A percentile compares a stretch with the other conserved stretches of the same genome.
Conservation (phyloP, 179 eudicot species). For the Silene noctiflora region DNA sequence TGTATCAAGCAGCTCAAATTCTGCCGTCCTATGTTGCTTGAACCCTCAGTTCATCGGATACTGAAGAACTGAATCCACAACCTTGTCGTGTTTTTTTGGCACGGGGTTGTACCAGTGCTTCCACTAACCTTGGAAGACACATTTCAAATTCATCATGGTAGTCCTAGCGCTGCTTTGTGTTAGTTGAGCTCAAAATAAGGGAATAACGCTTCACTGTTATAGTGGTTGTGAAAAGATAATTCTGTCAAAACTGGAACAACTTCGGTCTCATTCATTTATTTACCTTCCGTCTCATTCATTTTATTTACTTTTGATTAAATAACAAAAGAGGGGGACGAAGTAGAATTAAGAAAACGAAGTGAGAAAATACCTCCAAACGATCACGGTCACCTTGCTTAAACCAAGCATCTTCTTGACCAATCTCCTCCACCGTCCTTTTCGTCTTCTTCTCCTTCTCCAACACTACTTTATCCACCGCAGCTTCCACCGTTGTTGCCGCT, state of each 20-base stretch:
- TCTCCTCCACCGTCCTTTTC: constrained; percentile 76
- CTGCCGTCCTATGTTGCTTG: neutral
- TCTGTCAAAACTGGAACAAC: too few relatives aligned
- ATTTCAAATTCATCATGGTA: too few relatives aligned
- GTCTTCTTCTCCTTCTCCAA: constrained; percentile 24
- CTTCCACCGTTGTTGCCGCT: constrained; percentile 15
- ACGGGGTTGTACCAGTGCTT: too few relatives aligned
- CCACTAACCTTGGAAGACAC: neutral
- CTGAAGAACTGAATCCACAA: neutral
- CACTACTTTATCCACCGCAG: neutral
- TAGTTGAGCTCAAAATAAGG: too few relatives aligned
- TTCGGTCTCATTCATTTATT: too few relatives aligned
- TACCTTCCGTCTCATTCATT: too few relatives aligned
- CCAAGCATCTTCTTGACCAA: constrained; percentile 99
- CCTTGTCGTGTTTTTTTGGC: neutral
- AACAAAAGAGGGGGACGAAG: too few relatives aligned
- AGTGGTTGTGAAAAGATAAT: too few relatives aligned
- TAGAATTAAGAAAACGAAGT: neutral
- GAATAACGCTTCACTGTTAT: too few relatives aligned
- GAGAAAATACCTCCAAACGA: constrained; percentile 46
- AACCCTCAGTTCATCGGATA: neutral
- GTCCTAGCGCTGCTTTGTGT: too few relatives aligned
- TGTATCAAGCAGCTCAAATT: too few relatives aligned
- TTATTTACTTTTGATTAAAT: too few relatives aligned
- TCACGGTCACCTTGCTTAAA: constrained; percentile 48